Evolutionary conservation across 352 stramenopile species (phyloP).

Genomic region (Nothophytophthora sp.): DNA sequence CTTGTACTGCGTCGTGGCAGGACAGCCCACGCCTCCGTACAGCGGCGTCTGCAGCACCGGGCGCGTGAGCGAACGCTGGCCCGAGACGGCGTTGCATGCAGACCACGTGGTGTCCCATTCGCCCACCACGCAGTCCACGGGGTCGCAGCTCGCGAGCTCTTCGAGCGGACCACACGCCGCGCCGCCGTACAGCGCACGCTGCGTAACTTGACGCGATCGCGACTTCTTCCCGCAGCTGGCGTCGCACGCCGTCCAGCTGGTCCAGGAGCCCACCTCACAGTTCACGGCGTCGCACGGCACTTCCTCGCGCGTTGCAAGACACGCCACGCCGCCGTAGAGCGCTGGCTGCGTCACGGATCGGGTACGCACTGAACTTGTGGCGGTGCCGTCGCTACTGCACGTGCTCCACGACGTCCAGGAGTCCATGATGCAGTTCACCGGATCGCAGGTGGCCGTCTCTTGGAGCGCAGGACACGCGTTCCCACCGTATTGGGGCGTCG

Average conservation of each 20-base stretch:
- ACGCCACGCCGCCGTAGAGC: constrained; percentile 40
- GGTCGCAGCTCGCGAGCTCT: constrained; percentile 38
- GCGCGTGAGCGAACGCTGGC: constrained; percentile 38
- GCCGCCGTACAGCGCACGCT: constrained; percentile 35
- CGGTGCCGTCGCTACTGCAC: constrained; percentile 24
- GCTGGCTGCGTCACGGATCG: constrained; percentile 26
- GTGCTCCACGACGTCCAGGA: constrained; percentile 33
- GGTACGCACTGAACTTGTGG: constrained; percentile 29
- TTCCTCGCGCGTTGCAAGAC: constrained; percentile 25
- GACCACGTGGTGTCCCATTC: constrained; percentile 38
- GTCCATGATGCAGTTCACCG: constrained; percentile 45
- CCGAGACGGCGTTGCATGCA: constrained; percentile 28
- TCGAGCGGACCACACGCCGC: constrained; percentile 33
- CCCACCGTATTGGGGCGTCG: constrained; percentile 39
- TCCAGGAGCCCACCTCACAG: constrained; percentile 49
- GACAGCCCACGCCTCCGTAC: constrained; percentile 43
- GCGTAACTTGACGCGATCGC: constrained; percentile 27
- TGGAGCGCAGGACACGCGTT: constrained; percentile 22
- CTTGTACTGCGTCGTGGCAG: constrained; percentile 26
- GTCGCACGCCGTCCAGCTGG: constrained; percentile 41
- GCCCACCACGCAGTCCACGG: constrained; percentile 42
- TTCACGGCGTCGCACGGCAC: constrained; percentile 50
- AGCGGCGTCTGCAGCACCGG: constrained; percentile 28
- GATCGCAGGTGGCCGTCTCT: constrained; percentile 37
- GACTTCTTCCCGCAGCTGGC: constrained; percentile 39